These are phyloP conservation scores for Nectriaceae sp. DNA, from an alignment of 2,329 filamentous ascomycete species.

Conservation along the genomic window DNA sequence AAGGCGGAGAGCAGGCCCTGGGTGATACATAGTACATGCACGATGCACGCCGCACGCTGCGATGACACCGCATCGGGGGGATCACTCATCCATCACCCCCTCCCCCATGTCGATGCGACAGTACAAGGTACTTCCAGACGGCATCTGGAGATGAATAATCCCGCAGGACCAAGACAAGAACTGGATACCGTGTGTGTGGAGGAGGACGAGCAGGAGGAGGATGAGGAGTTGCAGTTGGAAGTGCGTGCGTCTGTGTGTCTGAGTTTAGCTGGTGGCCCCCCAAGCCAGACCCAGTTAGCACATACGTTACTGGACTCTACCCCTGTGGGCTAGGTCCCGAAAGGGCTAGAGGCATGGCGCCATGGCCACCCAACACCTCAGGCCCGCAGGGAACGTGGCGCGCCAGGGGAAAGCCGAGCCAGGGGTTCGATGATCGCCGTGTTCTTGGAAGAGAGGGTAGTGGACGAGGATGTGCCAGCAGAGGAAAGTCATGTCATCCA, in stretches of 20 bases:
- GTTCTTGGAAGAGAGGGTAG: no score
- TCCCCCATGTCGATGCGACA: no score
- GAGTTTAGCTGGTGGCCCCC: not conserved
- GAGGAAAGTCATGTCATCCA: no score
- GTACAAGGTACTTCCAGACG: not conserved
- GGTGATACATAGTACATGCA: not conserved
- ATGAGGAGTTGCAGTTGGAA: not conserved
- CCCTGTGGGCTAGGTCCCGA: conserved; percentile 12
- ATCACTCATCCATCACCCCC: no score
- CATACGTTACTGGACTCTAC: no score
- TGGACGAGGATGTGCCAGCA: no score
- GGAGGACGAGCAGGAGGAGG: no score
- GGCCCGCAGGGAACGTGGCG: conserved; percentile 25
- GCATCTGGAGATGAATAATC: conserved; percentile 10
- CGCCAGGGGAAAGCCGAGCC: conserved; percentile 10
- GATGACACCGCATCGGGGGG: not conserved
- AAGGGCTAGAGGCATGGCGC: conserved; percentile 22
- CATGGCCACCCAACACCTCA: conserved; percentile 16
- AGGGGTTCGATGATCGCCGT: not conserved
- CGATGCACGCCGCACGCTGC: not conserved
- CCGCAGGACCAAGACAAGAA: conserved; percentile 7
- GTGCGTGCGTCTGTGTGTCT: not conserved
- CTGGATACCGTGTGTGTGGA: not conserved
- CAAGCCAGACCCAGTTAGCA: not conserved
- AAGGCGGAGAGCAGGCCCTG: conserved; percentile 10